Conservation (phyloP, 768 basidiomycete genomes). For the Auriscalpium orientale region DNA sequence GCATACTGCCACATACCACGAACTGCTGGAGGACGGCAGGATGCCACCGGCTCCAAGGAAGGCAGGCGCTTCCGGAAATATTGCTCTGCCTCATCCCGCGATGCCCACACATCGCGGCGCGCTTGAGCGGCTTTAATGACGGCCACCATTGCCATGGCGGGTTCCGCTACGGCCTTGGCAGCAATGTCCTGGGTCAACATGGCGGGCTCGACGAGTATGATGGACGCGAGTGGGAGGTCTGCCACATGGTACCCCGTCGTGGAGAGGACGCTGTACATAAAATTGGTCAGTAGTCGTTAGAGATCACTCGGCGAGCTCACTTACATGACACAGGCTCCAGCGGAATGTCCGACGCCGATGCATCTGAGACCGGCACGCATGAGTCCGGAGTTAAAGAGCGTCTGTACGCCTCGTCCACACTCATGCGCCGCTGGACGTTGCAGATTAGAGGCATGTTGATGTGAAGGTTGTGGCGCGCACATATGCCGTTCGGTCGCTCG, state of each 20-base stretch:
- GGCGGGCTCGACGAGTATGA: neutral
- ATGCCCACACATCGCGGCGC: slow-evolving; percentile 1
- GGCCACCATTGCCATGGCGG: neutral
- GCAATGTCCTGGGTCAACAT: neutral
- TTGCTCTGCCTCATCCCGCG: neutral
- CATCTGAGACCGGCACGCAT: neutral
- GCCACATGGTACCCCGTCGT: neutral
- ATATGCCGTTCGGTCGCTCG: neutral
- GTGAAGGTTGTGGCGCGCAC: neutral
- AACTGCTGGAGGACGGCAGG: neutral
- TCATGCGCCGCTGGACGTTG: neutral
- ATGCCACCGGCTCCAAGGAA: neutral
- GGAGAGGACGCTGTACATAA: neutral
- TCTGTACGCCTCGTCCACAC: neutral
- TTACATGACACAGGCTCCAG: neutral
- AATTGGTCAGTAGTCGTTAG: no score
- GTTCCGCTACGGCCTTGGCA: neutral
- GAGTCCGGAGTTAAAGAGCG: neutral
- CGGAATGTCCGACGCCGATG: neutral
- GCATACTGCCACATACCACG: neutral
- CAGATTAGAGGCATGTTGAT: no score
- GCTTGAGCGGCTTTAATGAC: neutral
- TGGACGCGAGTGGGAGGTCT: neutral
- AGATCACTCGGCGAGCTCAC: no score
- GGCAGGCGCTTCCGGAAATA: neutral